phyloP scores from a whole-genome alignment of 2,329 filamentous ascomycete genomes.

The Clonostachys rhizophaga region DNA sequence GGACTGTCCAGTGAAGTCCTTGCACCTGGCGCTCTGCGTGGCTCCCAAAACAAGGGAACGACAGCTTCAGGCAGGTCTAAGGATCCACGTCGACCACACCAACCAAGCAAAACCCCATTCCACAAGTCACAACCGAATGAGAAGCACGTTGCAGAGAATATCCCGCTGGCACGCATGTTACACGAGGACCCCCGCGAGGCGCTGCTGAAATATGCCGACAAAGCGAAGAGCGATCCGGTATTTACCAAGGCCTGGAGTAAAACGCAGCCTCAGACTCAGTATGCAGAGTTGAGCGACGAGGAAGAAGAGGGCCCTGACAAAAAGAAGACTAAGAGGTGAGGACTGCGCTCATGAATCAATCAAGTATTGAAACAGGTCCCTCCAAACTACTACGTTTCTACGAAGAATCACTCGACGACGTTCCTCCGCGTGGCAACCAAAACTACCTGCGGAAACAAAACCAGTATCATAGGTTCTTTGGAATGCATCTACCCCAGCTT shows the following conservation, averaged over 20 bases:
- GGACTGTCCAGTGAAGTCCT: slow-evolving; percentile 84
- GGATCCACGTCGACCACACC: slow-evolving; percentile 80
- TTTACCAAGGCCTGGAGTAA: slow-evolving; percentile 93
- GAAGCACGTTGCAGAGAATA: slow-evolving; percentile 81
- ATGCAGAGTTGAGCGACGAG: slow-evolving; percentile 83
- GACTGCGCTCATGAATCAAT: slow-evolving; percentile 2
- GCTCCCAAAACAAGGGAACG: slow-evolving; percentile 57
- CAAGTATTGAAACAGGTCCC: neutral
- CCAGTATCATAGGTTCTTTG: neutral
- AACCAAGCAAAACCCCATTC: slow-evolving; percentile 83
- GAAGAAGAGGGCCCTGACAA: slow-evolving; percentile 69
- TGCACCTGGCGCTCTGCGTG: slow-evolving; percentile 56
- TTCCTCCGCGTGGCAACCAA: no score
- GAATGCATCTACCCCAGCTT: no score
- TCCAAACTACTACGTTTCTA: neutral
- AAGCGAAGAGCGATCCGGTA: slow-evolving; percentile 86
- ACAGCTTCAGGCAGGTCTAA: slow-evolving; percentile 71
- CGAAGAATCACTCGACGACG: neutral
- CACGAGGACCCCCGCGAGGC: slow-evolving; percentile 96
- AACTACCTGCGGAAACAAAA: neutral
- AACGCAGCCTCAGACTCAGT: slow-evolving; percentile 89
- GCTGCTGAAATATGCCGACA: slow-evolving; percentile 88
- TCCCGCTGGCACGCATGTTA: slow-evolving; percentile 86
- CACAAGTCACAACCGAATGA: slow-evolving; percentile 87
- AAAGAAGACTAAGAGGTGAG: slow-evolving; percentile 52